These are phyloP conservation scores for Alternaria dauci DNA, from an alignment of 2,329 filamentous ascomycete genomes.

Conservation along the genomic window DNA sequence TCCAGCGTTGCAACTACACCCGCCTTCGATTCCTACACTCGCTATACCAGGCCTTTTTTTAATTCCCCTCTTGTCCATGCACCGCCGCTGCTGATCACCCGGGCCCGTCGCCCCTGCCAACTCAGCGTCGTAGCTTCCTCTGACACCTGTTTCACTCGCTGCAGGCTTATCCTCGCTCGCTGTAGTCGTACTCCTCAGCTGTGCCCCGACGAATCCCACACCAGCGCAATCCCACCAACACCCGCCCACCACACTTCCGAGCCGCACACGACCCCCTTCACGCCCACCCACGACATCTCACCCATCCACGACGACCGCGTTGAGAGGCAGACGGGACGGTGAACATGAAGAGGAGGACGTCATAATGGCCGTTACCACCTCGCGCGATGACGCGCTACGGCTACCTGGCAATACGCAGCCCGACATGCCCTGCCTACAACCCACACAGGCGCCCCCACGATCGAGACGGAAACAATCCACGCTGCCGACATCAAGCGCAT, in stretches of 20 bases:
- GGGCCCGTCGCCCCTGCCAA: constrained; percentile 27
- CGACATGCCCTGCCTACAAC: constrained; percentile 39
- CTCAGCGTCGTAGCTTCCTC: constrained; percentile 23
- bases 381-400: constrained; percentile 29
- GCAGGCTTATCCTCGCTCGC: constrained; percentile 28
- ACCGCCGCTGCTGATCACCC: constrained; percentile 15
- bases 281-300: background rate
- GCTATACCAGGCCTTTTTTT: constrained; percentile 13
- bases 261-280: background rate
- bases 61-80: constrained; percentile 7
- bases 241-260: background rate
- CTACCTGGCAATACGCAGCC: constrained; percentile 21
- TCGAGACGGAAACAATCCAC: constrained; percentile 36
- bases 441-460: constrained; percentile 42
- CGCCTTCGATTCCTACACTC: constrained; percentile 24
- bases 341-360: constrained; percentile 42
- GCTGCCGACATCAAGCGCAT: constrained; percentile 10
- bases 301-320: background rate
- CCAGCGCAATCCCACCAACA: background rate
- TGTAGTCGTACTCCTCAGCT: constrained; percentile 19
- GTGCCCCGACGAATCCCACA: background rate
- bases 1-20: constrained; percentile 5
- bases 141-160: constrained; percentile 30
- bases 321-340: constrained; percentile 7
- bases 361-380: constrained; percentile 38